phyloP scores from a whole-genome alignment of 257 asterid genomes.

The Solanum tarapatanum region DNA sequence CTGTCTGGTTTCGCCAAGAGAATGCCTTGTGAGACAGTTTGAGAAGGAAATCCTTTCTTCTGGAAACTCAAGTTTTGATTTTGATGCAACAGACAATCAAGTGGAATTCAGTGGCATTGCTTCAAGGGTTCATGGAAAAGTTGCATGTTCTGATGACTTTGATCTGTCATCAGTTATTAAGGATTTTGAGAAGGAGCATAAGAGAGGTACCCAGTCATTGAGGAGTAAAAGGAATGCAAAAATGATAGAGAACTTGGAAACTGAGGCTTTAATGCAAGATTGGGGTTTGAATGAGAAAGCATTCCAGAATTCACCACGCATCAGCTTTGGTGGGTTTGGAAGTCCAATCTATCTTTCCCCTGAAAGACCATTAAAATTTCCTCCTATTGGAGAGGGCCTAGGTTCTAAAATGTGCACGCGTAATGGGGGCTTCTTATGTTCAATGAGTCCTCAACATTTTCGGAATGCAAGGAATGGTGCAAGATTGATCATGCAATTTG shows the following conservation, averaged over 20 bases:
- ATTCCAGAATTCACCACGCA: slow-evolving; percentile 46
- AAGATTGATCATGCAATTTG: slow-evolving; percentile 58
- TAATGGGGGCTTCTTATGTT: slow-evolving; percentile 51
- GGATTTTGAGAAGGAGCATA: slow-evolving; percentile 26
- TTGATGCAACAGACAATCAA: slow-evolving; percentile 22
- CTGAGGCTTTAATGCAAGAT: slow-evolving; percentile 57
- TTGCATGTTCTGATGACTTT: slow-evolving; percentile 33
- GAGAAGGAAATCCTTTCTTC: slow-evolving; percentile 22
- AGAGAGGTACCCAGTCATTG: slow-evolving; percentile 20
- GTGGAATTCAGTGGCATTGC: slow-evolving; percentile 9
- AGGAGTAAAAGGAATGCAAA: slow-evolving; percentile 45
- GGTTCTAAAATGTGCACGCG: slow-evolving; percentile 39
- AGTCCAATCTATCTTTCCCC: slow-evolving; percentile 66
- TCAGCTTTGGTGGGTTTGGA: slow-evolving; percentile 70
- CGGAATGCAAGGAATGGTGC: slow-evolving; percentile 55
- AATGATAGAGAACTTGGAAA: slow-evolving; percentile 72
- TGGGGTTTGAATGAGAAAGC: slow-evolving; percentile 66
- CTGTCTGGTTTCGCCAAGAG: slow-evolving; percentile 25
- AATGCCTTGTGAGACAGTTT: slow-evolving; percentile 21
- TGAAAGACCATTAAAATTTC: slow-evolving; percentile 36
- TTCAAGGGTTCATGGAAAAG: slow-evolving; percentile 12
- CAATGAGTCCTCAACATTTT: slow-evolving; percentile 63
- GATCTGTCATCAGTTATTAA: slow-evolving; percentile 40
- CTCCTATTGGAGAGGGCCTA: slow-evolving; percentile 54
- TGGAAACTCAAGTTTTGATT: slow-evolving; percentile 14